Evolutionary conservation across 345 rosid genomes (phyloP), one percentile per base, ranked within the genome.

Genomic region (Luvunga scandens): DNA sequence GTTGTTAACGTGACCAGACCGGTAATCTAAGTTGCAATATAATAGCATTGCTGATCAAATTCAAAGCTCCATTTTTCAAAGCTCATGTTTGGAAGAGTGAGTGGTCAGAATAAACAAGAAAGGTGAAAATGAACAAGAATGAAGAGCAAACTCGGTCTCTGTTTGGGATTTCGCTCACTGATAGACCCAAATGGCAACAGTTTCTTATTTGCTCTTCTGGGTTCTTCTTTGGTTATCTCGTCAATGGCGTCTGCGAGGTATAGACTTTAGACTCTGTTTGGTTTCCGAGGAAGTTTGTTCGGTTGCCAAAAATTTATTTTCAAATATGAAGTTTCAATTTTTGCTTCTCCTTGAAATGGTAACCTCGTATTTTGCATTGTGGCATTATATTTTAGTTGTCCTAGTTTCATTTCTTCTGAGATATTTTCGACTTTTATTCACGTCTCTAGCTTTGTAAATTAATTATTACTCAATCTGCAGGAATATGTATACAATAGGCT

Each of bases 401-500:
- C 13, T 9, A 31, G 7, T 34, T 36, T 59, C 55, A 4, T 72
- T 22, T 33, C 34, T n/a, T 60, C 24, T 18, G 14, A 14, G 76
- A 60, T 61, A 18, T 16, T 73, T 75, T 71, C 57, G 16, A 64
- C 42, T 22, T 38, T 4, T 30, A 34, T 16, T 13, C 30, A 38
- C 73, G 72, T 19, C 69, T 30, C 25, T 9, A 45, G 13, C 12
- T 66, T 56, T 42, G 39, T 13, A 31, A 7, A 48, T 27, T 36
- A 36, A 65, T 72, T 33, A 24, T 30, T 36, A 65, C 67, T 66
- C 67, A 57, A 38, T 81, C 81, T 85, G 34, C 93, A 96, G 98
- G 99, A 96, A 83, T 96, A 93, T 77, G 99, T 96, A 31, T 96
- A 96, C 89, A 96, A 94, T 80, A 91, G 97, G 79, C 97, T 96